phyloP scores from a whole-genome alignment of 2,329 filamentous ascomycete species.

The Aspergillus cejpii region DNA sequence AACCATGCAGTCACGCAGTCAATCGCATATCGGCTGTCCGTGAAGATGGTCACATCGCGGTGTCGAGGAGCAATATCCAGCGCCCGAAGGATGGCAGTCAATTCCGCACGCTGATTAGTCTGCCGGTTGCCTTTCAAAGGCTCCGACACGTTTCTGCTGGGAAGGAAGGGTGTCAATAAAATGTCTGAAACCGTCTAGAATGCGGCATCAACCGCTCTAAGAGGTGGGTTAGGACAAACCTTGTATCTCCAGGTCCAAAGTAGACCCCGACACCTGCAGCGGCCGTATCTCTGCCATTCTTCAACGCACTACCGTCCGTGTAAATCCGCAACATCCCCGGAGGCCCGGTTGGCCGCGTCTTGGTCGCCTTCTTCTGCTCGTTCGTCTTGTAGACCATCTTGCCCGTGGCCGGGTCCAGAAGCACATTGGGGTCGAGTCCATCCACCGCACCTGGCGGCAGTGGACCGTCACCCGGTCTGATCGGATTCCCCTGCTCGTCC shows the following conservation, averaged over 20 bases:
- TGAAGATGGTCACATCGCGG: constrained; percentile 67
- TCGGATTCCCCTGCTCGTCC: constrained; percentile 40
- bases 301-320: constrained; percentile 57
- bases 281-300: constrained; percentile 51
- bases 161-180: constrained; percentile 22
- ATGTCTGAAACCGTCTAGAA: neutral
- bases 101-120: constrained; percentile 94
- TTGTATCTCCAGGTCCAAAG: constrained; percentile 54
- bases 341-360: constrained; percentile 37
- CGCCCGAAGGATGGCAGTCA: constrained; percentile 79
- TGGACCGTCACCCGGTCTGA: constrained; percentile 50
- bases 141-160: constrained; percentile 64
- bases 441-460: constrained; percentile 53
- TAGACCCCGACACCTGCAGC: constrained; percentile 58
- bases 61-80: constrained; percentile 65
- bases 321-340: constrained; percentile 54
- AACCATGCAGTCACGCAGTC: constrained; percentile 85
- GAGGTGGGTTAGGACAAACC: constrained; percentile 37
- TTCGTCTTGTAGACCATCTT: constrained; percentile 51
- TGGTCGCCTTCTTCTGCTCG: constrained; percentile 45
- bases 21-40: constrained; percentile 88
- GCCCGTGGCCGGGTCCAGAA: constrained; percentile 49
- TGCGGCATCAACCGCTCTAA: neutral
- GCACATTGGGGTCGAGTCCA: constrained; percentile 55
- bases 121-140: constrained; percentile 65